phyloP scores from a whole-genome alignment of 805 yeast genomes.

The Candida coquimbonensis region DNA sequence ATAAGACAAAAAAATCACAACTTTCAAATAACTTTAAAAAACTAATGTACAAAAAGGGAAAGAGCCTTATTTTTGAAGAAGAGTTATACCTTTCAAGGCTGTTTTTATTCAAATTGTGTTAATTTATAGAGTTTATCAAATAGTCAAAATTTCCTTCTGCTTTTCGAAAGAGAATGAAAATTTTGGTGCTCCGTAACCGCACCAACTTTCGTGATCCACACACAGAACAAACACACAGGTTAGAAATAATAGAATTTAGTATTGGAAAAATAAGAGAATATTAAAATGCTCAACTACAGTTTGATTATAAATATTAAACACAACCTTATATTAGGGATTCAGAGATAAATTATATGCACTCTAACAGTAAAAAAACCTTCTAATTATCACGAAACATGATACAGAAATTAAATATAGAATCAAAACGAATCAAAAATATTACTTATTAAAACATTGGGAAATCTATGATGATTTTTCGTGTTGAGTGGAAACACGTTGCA shows the following conservation, averaged over 20 bases:
- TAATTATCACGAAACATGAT: neutral
- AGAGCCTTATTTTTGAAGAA: no score
- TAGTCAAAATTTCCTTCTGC: no score
- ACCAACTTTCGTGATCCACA: neutral
- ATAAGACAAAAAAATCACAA: no score
- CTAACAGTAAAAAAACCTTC: constrained; percentile 3
- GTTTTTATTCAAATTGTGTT: no score
- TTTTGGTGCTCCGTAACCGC: neutral
- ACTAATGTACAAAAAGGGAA: no score
- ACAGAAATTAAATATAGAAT: constrained; percentile 4
- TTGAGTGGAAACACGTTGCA: constrained; percentile 86
- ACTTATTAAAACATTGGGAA: constrained; percentile 3
- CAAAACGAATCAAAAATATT: constrained; percentile 1
- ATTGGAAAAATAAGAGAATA: no score
- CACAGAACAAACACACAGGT: no score
- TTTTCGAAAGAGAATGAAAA: no score
- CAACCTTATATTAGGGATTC: constrained; percentile 4
- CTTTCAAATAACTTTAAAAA: no score
- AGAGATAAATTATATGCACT: constrained; percentile 6
- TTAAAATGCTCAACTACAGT: neutral
- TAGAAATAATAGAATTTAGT: no score
- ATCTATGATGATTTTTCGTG: constrained; percentile 69
- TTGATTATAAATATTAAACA: constrained; percentile 1
- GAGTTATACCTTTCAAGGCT: no score
- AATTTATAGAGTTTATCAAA: no score